Percentiles rank a stretch among this genome's conserved stretches.
Conservation (phyloP, 495 filamentous ascomycete genomes). For the Aspergillus carlsbadensis region DNA sequence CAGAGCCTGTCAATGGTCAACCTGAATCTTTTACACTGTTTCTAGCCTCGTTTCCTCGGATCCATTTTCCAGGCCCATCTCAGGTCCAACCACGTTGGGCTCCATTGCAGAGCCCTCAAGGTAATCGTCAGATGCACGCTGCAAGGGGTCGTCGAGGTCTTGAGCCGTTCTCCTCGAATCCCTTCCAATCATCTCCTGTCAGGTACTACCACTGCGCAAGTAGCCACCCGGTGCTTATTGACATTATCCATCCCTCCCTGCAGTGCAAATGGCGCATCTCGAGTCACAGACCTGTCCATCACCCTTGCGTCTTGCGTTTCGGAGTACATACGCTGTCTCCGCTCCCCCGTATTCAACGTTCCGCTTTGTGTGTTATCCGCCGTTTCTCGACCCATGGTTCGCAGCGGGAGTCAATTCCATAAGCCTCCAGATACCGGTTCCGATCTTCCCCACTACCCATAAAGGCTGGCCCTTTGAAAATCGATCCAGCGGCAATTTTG, state of each 20-base stretch:
- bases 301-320: conserved; percentile 6
- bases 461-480: neutral
- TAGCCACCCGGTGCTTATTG: neutral
- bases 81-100: neutral
- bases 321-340: neutral
- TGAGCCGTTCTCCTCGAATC: neutral
- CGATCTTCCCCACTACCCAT: neutral
- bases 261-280: neutral
- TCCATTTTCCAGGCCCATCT: neutral
- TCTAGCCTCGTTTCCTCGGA: neutral
- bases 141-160: neutral
- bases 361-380: too few species aligned
- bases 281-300: neutral
- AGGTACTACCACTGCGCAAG: neutral
- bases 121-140: neutral
- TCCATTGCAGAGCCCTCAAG: neutral
- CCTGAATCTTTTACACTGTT: too few species aligned
- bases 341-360: too few species aligned
- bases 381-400: conserved; percentile 19
- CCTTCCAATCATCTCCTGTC: neutral
- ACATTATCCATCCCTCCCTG: neutral
- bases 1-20: too few species aligned
- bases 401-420: conserved; percentile 11
- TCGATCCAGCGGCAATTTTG: neutral
- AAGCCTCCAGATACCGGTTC: conserved; percentile 5